Percentiles rank a stretch among this genome's conserved stretches.
Evolutionary conservation across 2,329 filamentous ascomycete genomes (phyloP).

Genomic region (Pyrenophora seminiperda): DNA sequence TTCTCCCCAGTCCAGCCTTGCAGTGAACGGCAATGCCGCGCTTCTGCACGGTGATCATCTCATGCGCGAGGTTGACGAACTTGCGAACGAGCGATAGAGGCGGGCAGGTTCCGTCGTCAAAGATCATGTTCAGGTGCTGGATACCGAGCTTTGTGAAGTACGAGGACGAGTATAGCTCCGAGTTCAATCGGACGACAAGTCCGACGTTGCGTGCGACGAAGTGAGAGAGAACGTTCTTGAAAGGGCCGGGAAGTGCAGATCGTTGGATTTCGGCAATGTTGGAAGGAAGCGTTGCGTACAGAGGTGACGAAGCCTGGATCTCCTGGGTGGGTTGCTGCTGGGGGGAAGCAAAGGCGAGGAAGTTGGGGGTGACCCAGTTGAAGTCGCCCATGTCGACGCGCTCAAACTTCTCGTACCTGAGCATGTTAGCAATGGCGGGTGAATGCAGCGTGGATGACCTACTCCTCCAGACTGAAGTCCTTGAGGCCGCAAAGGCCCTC

Average conservation of each 20-base stretch:
- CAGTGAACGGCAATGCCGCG: conserved; percentile 97
- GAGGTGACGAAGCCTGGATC: conserved; percentile 72
- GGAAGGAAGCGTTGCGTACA: conserved; percentile 75
- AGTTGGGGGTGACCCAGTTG: conserved; percentile 97
- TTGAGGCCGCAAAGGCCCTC: conserved; percentile 88
- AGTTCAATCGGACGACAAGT: conserved; percentile 93
- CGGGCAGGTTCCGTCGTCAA: conserved; percentile 96
- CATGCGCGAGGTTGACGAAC: conserved; percentile 92
- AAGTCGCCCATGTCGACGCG: conserved; percentile 98
- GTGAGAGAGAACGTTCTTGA: conserved; percentile 94
- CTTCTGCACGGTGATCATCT: conserved; percentile 88
- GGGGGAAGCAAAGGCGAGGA: conserved; percentile 94
- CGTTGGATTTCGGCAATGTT: conserved; percentile 74
- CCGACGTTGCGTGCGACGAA: conserved; percentile 89
- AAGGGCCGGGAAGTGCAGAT: conserved; percentile 76
- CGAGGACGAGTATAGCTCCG: conserved; percentile 92
- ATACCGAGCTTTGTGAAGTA: conserved; percentile 96
- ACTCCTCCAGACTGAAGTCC: conserved; percentile 93
- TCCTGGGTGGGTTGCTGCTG: conserved; percentile 78
- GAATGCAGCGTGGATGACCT: conserved; percentile 35
- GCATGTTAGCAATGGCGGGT: conserved; percentile 22
- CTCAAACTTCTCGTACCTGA: conserved; percentile 86
- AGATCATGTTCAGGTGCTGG: conserved; percentile 98
- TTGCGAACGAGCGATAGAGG: conserved; percentile 85
- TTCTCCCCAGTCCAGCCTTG: conserved; percentile 94